phyloP scores from a whole-genome alignment of 1,284 basidiomycete species.

The Polyporus tsugae region DNA sequence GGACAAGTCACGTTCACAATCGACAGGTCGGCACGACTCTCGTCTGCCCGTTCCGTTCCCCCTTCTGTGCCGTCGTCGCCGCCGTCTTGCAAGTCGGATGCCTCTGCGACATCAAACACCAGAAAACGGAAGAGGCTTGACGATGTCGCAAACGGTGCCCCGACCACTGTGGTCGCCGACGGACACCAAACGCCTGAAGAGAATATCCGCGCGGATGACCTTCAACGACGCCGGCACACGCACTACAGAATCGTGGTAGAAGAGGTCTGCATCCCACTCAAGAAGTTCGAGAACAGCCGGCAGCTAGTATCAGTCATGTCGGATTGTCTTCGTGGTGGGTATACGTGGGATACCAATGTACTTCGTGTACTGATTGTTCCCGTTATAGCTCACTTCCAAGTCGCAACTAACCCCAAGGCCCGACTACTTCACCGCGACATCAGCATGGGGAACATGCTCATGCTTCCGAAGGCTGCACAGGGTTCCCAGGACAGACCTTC shows the following conservation, averaged over 20 bases:
- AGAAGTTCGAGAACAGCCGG: slow-evolving; percentile 5
- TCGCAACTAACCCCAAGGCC: neutral
- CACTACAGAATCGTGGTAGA: slow-evolving; percentile 26
- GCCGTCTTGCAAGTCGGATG: no score
- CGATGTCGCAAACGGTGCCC: no score
- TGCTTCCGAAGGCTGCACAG: neutral
- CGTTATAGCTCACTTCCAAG: neutral
- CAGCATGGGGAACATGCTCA: slow-evolving; percentile 24
- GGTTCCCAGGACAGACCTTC: no score
- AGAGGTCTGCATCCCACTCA: slow-evolving; percentile 19
- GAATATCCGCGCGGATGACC: no score
- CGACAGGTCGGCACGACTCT: no score
- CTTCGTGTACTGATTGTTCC: neutral
- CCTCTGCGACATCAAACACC: no score
- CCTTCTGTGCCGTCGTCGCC: no score
- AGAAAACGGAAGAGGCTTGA: neutral
- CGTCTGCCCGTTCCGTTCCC: no score
- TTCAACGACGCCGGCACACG: no score
- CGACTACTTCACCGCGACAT: slow-evolving; percentile 23
- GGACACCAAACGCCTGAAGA: no score
- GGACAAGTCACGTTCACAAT: slow-evolving; percentile 8
- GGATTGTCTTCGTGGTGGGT: slow-evolving; percentile 23
- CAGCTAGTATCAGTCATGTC: slow-evolving; percentile 13
- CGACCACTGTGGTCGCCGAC: no score
- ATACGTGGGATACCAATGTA: no score